Percentiles rank a stretch among this genome's conserved stretches.
Conservation (phyloP, 441 rosid genomes). For the Arabidopsis lyrata region DNA sequence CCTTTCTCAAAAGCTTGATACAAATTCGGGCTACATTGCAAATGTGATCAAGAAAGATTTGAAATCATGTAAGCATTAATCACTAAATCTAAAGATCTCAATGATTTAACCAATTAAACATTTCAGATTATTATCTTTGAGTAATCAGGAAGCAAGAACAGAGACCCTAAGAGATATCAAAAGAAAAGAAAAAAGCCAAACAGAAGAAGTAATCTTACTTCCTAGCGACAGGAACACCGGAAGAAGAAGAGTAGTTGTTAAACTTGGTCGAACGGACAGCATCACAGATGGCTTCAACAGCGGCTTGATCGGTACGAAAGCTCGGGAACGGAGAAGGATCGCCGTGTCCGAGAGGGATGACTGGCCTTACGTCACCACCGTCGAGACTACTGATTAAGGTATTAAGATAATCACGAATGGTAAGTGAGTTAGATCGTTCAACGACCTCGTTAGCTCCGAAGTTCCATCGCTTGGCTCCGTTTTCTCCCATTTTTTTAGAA, state of each 20-base stretch:
- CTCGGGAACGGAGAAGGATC: constrained; percentile 59
- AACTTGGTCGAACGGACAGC: constrained; percentile 50
- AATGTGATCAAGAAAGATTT: background rate
- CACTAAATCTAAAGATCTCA: too few relatives aligned
- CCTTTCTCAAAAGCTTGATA: background rate
- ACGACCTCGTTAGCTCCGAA: constrained; percentile 28
- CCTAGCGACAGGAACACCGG: constrained; percentile 52
- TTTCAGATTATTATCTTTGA: background rate
- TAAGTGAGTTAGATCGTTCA: constrained; percentile 10
- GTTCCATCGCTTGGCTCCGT: constrained; percentile 34
- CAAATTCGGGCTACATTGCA: too few relatives aligned
- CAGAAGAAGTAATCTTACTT: constrained; percentile 4
- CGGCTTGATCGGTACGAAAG: constrained; percentile 49
- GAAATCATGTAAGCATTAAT: too few relatives aligned
- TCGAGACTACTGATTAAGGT: constrained; percentile 1
- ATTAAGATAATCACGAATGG: constrained; percentile 32
- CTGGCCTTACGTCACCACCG: background rate
- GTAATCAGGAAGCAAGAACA: background rate
- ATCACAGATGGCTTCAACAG: constrained; percentile 57
- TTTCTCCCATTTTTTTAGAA: constrained; percentile 13
- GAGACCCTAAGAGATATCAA: background rate
- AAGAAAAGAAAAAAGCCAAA: too few relatives aligned
- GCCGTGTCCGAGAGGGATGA: constrained; percentile 54
- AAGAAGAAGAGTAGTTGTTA: constrained; percentile 49
- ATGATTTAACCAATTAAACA: background rate